These are phyloP conservation scores for Acrodontium crateriforme DNA, from an alignment of 2,329 filamentous ascomycete genomes.

Conservation along the genomic window DNA sequence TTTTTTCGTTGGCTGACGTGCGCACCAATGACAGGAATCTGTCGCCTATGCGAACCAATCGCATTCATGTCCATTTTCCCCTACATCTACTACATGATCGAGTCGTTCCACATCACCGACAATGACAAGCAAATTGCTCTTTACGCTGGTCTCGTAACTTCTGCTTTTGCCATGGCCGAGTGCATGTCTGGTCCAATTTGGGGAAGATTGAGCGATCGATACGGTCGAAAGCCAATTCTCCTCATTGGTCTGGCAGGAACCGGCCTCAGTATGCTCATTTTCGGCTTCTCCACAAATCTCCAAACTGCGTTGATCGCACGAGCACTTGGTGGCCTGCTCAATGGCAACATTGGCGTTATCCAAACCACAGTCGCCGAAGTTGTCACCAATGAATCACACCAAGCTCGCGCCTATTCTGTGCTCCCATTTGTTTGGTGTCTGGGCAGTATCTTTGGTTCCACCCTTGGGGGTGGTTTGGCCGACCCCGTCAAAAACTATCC, in stretches of 20 bases:
- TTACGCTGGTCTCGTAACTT: constrained; percentile 92
- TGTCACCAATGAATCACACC: constrained; percentile 83
- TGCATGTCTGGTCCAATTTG: constrained; percentile 87
- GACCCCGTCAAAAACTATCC: constrained; percentile 77
- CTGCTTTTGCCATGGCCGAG: constrained; percentile 88
- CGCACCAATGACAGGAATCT: constrained; percentile 34
- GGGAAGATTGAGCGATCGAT: constrained; percentile 80
- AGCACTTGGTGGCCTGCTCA: constrained; percentile 78
- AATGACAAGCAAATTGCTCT: constrained; percentile 70
- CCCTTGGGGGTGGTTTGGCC: constrained; percentile 79
- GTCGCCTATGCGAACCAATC: constrained; percentile 94
- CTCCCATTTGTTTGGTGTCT: constrained; percentile 99
- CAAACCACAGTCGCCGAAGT: constrained; percentile 93
- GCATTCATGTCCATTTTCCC: constrained; percentile 99
- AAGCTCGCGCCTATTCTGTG: constrained; percentile 86
- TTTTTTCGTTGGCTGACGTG: neutral
- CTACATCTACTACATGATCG: constrained; percentile 95
- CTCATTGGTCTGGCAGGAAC: constrained; percentile 83
- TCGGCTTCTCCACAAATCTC: constrained; percentile 77
- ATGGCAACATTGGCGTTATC: constrained; percentile 91
- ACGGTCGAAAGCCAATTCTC: constrained; percentile 86
- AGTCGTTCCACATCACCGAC: constrained; percentile 74
- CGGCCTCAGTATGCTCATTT: constrained; percentile 79
- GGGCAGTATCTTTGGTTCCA: constrained; percentile 86
- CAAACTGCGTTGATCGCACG: constrained; percentile 74